phyloP scores from a whole-genome alignment of 805 yeast genomes.

The Candida endomychidarum region DNA sequence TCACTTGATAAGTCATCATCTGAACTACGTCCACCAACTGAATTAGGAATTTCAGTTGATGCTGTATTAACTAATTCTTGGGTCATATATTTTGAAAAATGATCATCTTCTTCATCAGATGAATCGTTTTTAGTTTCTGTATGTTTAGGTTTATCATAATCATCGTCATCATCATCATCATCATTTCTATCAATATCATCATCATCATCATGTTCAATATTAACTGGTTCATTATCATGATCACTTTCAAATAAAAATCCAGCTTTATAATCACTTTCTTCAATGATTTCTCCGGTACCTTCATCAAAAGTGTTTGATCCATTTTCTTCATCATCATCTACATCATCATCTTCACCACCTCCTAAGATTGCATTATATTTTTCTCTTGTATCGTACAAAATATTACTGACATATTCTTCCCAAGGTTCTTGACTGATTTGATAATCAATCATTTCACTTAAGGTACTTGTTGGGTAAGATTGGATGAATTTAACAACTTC shows the following conservation, averaged over 20 bases:
- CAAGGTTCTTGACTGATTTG: conserved; percentile 53
- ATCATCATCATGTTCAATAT: conserved; percentile 32
- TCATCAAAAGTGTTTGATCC: conserved; percentile 35
- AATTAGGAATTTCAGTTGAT: conserved; percentile 30
- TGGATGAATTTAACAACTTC: conserved; percentile 89
- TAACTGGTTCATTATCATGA: conserved; percentile 29
- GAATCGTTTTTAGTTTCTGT: conserved; percentile 24
- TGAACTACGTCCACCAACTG: conserved; percentile 16
- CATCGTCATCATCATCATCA: conserved; percentile 20
- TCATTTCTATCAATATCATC: conserved; percentile 29
- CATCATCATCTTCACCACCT: conserved; percentile 58
- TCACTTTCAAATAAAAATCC: conserved; percentile 32
- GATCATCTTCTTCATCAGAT: conserved; percentile 45
- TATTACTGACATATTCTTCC: conserved; percentile 80
- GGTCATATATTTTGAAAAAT: conserved; percentile 72
- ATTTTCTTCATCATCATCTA: conserved; percentile 26
- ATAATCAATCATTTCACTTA: conserved; percentile 37
- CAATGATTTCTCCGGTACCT: conserved; percentile 39
- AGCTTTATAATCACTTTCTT: conserved; percentile 28
- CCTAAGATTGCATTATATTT: conserved; percentile 94
- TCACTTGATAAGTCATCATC: conserved; percentile 52
- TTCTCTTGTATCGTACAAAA: conserved; percentile 84
- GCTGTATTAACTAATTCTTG: conserved; percentile 64
- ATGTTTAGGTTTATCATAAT: conserved; percentile 8
- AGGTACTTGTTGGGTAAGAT: conserved; percentile 34